Conservation (phyloP, 2,329 filamentous ascomycete species). For the Diaporthe eres region DNA sequence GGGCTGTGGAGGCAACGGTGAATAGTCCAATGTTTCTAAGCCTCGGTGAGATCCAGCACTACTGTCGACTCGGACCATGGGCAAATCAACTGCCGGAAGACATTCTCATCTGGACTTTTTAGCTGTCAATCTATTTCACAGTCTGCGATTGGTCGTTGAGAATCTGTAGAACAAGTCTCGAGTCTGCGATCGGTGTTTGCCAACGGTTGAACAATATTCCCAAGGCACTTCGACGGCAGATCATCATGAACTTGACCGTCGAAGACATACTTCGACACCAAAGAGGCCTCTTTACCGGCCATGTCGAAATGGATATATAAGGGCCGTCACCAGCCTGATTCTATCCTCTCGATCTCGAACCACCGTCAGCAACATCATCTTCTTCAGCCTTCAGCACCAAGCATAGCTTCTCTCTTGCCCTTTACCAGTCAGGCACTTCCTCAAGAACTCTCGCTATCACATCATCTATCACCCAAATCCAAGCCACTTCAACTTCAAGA, state of each 20-base stretch:
- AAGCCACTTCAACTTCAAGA: background rate
- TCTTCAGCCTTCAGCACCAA: background rate
- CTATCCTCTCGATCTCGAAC: background rate
- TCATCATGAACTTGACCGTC: background rate
- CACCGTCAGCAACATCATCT: background rate
- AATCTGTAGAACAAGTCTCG: background rate
- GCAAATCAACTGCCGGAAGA: background rate
- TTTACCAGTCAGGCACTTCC: background rate
- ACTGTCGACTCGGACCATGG: background rate
- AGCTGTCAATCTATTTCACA: background rate
- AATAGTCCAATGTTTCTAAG: background rate
- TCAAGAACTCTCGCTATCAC: background rate
- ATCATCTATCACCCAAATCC: background rate
- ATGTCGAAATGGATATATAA: background rate
- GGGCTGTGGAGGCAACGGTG: background rate
- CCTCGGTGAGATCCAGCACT: background rate
- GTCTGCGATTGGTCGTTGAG: conserved; percentile 22
- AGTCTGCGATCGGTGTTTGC: background rate
- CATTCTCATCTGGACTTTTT: background rate
- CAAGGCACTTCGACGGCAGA: background rate
- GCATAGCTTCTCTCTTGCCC: background rate
- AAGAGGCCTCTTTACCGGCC: background rate
- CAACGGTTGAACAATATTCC: background rate
- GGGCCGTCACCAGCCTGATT: background rate
- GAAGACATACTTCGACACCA: background rate